Percentiles rank a stretch among this genome's conserved stretches.
These are phyloP conservation scores for Xylaria nigripes DNA, from an alignment of 495 filamentous ascomycete genomes.

Conservation along the genomic window DNA sequence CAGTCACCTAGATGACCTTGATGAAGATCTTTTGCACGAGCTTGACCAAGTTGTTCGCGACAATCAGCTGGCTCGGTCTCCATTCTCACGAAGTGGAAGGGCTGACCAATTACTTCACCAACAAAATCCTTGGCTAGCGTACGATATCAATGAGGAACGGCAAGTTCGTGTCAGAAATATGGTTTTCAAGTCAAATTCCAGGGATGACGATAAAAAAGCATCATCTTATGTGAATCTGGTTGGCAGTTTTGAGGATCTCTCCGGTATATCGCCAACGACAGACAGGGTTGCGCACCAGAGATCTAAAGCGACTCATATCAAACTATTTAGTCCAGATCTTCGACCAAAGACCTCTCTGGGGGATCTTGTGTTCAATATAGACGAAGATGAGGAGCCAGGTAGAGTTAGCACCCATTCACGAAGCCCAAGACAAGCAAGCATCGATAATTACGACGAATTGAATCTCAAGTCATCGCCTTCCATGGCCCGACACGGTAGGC, in stretches of 20 bases:
- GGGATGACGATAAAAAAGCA: constrained; percentile 51
- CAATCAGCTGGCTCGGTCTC: constrained; percentile 69
- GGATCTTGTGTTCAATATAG: constrained; percentile 94
- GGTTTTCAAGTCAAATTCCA: constrained; percentile 50
- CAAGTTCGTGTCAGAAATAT: constrained; percentile 42
- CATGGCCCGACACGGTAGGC: constrained; percentile 25
- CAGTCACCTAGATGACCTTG: constrained; percentile 68
- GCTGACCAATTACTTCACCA: constrained; percentile 63
- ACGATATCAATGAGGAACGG: constrained; percentile 46
- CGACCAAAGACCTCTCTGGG: constrained; percentile 52
- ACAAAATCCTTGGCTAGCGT: constrained; percentile 53
- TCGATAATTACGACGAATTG: constrained; percentile 12
- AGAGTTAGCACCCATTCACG: constrained; percentile 12
- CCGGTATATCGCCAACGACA: constrained; percentile 41
- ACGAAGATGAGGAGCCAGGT: constrained; percentile 52
- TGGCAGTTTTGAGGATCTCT: constrained; percentile 49
- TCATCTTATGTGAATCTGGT: constrained; percentile 39
- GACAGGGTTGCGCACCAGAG: constrained; percentile 43
- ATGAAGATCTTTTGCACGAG: constrained; percentile 69
- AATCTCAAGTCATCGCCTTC: constrained; percentile 14
- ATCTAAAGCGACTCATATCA: constrained; percentile 38
- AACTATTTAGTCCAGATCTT: constrained; percentile 51
- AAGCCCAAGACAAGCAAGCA: constrained; percentile 2
- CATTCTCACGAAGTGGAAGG: constrained; percentile 65
- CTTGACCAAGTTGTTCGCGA: constrained; percentile 70